Evolutionary conservation across 1,139 yeast species (phyloP).

Genomic region (Candida neerlandica): DNA sequence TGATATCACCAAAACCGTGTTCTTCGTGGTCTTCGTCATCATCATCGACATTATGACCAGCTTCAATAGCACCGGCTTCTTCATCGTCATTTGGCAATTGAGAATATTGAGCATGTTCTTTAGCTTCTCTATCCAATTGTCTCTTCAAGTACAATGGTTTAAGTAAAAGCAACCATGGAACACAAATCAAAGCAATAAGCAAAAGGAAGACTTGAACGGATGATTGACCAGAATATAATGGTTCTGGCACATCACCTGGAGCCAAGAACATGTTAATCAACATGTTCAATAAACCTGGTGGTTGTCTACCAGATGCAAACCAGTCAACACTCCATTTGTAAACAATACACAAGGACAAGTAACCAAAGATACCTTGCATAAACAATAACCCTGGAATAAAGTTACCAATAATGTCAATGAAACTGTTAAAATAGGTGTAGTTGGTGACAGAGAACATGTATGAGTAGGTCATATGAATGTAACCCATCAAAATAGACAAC

Average conservation of each 20-base stretch:
- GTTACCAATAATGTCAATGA: slow-evolving; percentile 72
- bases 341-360: slow-evolving; percentile 68
- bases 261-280: slow-evolving; percentile 78
- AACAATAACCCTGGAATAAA: slow-evolving; percentile 78
- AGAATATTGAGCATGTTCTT: slow-evolving; percentile 28
- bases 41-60: slow-evolving; percentile 38
- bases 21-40: slow-evolving; percentile 58
- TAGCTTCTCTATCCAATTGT: slow-evolving; percentile 44
- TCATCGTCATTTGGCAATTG: slow-evolving; percentile 29
- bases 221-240: slow-evolving; percentile 65
- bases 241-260: slow-evolving; percentile 73
- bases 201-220: slow-evolving; percentile 61
- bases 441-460: slow-evolving; percentile 70
- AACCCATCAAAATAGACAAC: slow-evolving; percentile 78
- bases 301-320: slow-evolving; percentile 66
- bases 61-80: slow-evolving; percentile 26
- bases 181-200: slow-evolving; percentile 66
- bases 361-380: slow-evolving; percentile 85
- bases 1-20: slow-evolving; percentile 69
- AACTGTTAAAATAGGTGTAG: slow-evolving; percentile 57
- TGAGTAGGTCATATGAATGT: slow-evolving; percentile 76
- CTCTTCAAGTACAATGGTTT: slow-evolving; percentile 61
- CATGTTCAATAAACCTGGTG: slow-evolving; percentile 82
- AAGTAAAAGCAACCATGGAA: slow-evolving; percentile 71
- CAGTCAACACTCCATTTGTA: slow-evolving; percentile 83